Base-by-base conservation (phyloP, 2,329 filamentous ascomycete genomes). In the Fusarium kyushuense region DNA sequence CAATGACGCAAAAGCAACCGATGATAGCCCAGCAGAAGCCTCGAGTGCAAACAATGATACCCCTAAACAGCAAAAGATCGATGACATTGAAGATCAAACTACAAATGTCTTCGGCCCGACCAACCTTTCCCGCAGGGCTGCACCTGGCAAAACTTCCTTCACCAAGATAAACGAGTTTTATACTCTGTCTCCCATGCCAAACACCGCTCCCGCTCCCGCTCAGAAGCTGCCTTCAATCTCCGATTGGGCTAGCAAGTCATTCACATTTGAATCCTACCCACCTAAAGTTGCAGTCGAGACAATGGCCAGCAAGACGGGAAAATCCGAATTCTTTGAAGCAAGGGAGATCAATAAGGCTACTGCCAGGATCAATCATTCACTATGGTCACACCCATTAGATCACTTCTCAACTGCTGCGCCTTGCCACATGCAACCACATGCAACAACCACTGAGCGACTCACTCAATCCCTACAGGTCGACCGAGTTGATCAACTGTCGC, bases 281-380 rank as follows among this genome's bases (percentile, higher is more conserved):
- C 19, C 43, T 9, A 40, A 52, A 14, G 49, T 49, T 14, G n/a
- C 59, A 23, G 76, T 75, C 17, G 74, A 78, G 38, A 49, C 69
- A 9, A 70, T 82, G 42, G 80, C 79, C 2, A 69, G 74, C 25
- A 77, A 72, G 51, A 77, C 75, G 5, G 80, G 79, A 2, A 82
- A 82, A 49, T 60, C 60, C 11, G 79, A 81, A 23, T 83, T 72
- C 51, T 83, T 82, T 51, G 71, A 71, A 5, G 80, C 81, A 8
- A 75, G 81, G 27, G 81, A 80, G 46, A 68, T 74, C 23, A 83
- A 82, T 53, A 78, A 75, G 41, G 52, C 45, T 6, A 60, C 61
- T 27, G 58, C 56, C 13, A 54, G 53, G 23, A 36, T 57, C 19
- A 63, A 35, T 40, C 58, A 29, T 33, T 63, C 36, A 36, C 29